Percentiles rank a stretch among this genome's conserved stretches.
Evolutionary conservation across 1,284 basidiomycete species (phyloP).

Genomic region (Cutaneotrichosporon sp.): DNA sequence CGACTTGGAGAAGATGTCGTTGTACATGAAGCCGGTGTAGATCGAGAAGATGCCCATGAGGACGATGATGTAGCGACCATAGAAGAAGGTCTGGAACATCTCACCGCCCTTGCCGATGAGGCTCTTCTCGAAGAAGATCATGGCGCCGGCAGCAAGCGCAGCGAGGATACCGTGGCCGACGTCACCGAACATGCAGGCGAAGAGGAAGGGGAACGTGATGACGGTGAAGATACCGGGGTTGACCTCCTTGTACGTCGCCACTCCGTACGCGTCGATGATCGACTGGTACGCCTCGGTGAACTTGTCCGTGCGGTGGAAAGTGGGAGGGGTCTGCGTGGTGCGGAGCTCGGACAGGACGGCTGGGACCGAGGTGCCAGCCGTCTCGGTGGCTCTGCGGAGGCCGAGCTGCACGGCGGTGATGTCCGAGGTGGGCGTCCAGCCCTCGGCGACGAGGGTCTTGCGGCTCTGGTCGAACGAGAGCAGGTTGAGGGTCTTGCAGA

Average conservation of each 20-base stretch:
- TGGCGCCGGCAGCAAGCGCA: constrained; percentile 70
- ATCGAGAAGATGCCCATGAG: constrained; percentile 95
- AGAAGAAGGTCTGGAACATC: constrained; percentile 91
- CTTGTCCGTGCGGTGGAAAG: constrained; percentile 92
- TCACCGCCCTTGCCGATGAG: constrained; percentile 69
- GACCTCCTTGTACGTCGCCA: constrained; percentile 93
- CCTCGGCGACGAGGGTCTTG: constrained; percentile 96
- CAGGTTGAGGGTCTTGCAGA: constrained; percentile 91
- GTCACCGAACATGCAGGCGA: constrained; percentile 99
- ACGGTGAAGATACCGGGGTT: constrained; percentile 95
- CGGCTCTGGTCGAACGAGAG: constrained; percentile 92
- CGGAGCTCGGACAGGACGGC: constrained; percentile 90
- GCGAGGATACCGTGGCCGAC: constrained; percentile 94
- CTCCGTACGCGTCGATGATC: constrained; percentile 97
- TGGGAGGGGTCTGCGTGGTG: constrained; percentile 91
- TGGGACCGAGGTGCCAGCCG: constrained; percentile 87
- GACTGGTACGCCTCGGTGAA: constrained; percentile 98
- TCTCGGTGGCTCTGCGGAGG: constrained; percentile 90
- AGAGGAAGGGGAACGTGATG: constrained; percentile 96
- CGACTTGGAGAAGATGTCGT: constrained; percentile 97
- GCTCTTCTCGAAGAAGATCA: constrained; percentile 84
- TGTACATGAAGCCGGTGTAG: constrained; percentile 97
- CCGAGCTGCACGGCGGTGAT: constrained; percentile 84
- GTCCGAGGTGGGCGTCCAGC: constrained; percentile 94
- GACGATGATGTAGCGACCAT: constrained; percentile 96